Percentiles rank a stretch among this genome's conserved stretches.
These are phyloP conservation scores for Metschnikowia hibisci DNA, from an alignment of 805 yeast species.

Conservation along the genomic window DNA sequence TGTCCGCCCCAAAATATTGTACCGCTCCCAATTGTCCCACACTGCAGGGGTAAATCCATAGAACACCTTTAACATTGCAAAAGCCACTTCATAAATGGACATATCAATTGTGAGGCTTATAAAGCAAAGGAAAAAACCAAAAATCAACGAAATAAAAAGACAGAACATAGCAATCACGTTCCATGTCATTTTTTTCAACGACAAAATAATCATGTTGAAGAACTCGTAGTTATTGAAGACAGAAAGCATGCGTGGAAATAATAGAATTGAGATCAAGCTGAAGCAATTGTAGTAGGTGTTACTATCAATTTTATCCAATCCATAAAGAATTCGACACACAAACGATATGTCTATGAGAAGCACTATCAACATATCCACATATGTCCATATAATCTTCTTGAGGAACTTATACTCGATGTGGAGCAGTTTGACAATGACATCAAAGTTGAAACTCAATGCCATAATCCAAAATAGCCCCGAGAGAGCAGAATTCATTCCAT, in stretches of 20 bases:
- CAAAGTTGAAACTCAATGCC: conserved; percentile 46
- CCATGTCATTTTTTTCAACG: conserved; percentile 49
- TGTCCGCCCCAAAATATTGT: conserved; percentile 43
- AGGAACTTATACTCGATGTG: conserved; percentile 45
- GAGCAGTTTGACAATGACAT: conserved; percentile 40
- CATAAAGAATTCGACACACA: conserved; percentile 20
- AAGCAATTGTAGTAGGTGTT: conserved; percentile 28
- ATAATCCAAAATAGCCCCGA: conserved; percentile 43
- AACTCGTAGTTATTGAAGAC: conserved; percentile 49
- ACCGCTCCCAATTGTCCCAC: conserved; percentile 52
- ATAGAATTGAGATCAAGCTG: conserved; percentile 44
- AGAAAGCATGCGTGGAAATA: conserved; percentile 48
- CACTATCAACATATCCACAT: conserved; percentile 43
- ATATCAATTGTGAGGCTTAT: conserved; percentile 44
- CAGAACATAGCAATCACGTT: conserved; percentile 48
- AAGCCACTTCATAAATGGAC: conserved; percentile 43
- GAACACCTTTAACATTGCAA: conserved; percentile 48
- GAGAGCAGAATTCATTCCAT: conserved; percentile 8
- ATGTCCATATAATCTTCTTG: conserved; percentile 51
- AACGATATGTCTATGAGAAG: conserved; percentile 35
- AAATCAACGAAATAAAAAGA: conserved; percentile 46
- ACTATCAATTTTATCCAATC: conserved; percentile 13
- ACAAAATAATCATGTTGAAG: conserved; percentile 48
- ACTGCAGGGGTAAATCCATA: conserved; percentile 61
- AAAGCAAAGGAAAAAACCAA: conserved; percentile 54